Evolutionary conservation across 495 filamentous ascomycete species (phyloP).

Genomic region (Parathielavia appendiculata): DNA sequence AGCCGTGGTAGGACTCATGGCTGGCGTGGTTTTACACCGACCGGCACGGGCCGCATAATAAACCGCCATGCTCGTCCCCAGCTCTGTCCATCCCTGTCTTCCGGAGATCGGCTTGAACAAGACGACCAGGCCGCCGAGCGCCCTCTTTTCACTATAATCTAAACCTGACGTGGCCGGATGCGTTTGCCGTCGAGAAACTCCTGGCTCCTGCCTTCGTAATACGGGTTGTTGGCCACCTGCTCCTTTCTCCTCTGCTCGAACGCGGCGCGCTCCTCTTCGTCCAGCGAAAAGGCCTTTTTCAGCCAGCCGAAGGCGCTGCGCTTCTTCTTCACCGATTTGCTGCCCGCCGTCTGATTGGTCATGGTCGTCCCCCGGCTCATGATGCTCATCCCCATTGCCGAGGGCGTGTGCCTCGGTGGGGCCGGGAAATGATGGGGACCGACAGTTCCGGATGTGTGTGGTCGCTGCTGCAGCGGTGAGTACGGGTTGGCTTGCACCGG

Average conservation of each 20-base stretch:
- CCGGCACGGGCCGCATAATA: conserved; percentile 15
- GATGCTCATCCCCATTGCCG: conserved; percentile 50
- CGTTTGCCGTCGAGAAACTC: conserved; percentile 44
- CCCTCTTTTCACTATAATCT: neutral
- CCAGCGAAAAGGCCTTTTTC: conserved; percentile 53
- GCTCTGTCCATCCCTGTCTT: neutral
- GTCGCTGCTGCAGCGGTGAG: conserved; percentile 51
- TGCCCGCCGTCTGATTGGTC: conserved; percentile 26
- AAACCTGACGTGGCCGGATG: conserved; percentile 22
- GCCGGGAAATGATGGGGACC: conserved; percentile 27
- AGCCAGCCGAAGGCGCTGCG: conserved; percentile 55
- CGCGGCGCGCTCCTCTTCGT: conserved; percentile 50
- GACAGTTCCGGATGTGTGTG: conserved; percentile 46
- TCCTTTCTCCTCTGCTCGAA: conserved; percentile 45
- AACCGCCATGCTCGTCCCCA: neutral
- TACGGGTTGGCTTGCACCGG: conserved; percentile 52
- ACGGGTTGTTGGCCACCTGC: conserved; percentile 37
- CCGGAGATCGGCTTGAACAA: neutral
- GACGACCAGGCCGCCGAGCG: neutral
- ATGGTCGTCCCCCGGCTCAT: conserved; percentile 40
- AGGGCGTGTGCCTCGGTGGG: conserved; percentile 41
- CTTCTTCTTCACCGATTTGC: conserved; percentile 51
- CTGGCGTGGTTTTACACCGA: conserved; percentile 5
- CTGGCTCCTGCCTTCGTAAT: conserved; percentile 40
- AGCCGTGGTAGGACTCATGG: neutral